phyloP scores from a whole-genome alignment of 139 green algal genomes.

The Chlamydomonas asymmetrica region DNA sequence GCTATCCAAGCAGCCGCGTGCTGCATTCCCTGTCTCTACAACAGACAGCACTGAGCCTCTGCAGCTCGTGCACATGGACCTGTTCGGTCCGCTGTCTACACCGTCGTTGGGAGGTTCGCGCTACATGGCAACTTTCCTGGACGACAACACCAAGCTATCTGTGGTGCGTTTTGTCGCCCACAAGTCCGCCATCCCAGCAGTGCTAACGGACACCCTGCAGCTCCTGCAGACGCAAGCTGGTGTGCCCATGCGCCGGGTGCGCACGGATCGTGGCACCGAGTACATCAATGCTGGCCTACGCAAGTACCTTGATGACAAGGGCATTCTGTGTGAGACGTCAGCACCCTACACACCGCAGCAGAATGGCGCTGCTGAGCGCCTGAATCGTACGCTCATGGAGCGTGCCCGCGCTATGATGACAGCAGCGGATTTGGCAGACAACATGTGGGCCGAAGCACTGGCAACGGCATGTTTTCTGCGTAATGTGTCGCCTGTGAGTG shows the following conservation, averaged over 20 bases:
- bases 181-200: not conserved
- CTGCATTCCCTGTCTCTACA: not conserved
- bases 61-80: constrained; percentile 22
- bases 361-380: constrained; percentile 31
- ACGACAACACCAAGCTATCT: constrained; percentile 1
- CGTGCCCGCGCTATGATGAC: too few relatives aligned
- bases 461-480: too few relatives aligned
- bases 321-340: constrained; percentile 20
- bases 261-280: constrained; percentile 13
- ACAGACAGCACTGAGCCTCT: not conserved
- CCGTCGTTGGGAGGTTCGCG: not conserved
- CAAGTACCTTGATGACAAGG: constrained; percentile 2
- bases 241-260: not conserved
- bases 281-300: not conserved
- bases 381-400: too few relatives aligned
- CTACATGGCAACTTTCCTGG: constrained; percentile 27
- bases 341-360: constrained; percentile 30
- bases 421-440: too few relatives aligned
- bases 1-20: not conserved
- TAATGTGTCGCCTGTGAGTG: too few relatives aligned
- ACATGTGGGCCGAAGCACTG: too few relatives aligned
- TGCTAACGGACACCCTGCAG: not conserved
- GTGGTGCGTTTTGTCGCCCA: not conserved
- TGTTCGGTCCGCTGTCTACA: constrained; percentile 6
- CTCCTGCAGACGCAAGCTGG: constrained; percentile 4